Conservation (phyloP, 1,139 yeast genomes). For the Saccharomycopsis hybrid region DNA sequence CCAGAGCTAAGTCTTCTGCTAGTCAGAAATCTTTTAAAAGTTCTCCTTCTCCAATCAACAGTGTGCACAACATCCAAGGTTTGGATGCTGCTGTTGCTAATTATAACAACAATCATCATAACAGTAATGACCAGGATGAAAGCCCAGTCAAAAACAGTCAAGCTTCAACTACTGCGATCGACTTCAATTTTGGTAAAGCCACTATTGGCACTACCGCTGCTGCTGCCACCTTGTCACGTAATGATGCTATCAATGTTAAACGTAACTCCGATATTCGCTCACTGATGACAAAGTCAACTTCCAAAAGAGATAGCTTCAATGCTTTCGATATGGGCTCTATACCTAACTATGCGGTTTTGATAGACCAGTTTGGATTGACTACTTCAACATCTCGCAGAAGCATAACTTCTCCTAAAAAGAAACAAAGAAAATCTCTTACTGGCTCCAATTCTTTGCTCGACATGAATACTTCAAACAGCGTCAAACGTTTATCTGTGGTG, state of each 20-base stretch:
- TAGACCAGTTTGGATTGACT: conserved; percentile 11
- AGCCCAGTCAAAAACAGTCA: neutral
- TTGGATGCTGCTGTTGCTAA: conserved; percentile 7
- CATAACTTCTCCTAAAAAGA: conserved; percentile 18
- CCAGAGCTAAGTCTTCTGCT: conserved; percentile 25
- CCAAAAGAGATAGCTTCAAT: conserved; percentile 18
- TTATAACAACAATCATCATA: neutral
- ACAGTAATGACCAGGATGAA: no score
- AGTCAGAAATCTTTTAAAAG: conserved; percentile 23
- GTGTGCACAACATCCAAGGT: conserved; percentile 10
- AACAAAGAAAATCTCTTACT: conserved; percentile 16
- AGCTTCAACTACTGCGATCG: neutral
- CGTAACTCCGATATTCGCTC: neutral
- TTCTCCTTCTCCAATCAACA: conserved; percentile 9
- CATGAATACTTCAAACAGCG: neutral
- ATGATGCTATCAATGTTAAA: no score
- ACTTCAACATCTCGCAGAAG: conserved; percentile 1
- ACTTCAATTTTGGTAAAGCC: neutral
- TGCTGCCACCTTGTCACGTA: neutral
- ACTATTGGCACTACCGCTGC: neutral
- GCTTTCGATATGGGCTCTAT: conserved; percentile 16
- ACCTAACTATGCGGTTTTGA: conserved; percentile 15
- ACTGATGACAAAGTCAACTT: conserved; percentile 4
- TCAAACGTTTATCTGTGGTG: conserved; percentile 1
- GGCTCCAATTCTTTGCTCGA: neutral